These are phyloP conservation scores for Rhodotorula diobovata DNA, from an alignment of 768 basidiomycete genomes.

Conservation along the genomic window DNA sequence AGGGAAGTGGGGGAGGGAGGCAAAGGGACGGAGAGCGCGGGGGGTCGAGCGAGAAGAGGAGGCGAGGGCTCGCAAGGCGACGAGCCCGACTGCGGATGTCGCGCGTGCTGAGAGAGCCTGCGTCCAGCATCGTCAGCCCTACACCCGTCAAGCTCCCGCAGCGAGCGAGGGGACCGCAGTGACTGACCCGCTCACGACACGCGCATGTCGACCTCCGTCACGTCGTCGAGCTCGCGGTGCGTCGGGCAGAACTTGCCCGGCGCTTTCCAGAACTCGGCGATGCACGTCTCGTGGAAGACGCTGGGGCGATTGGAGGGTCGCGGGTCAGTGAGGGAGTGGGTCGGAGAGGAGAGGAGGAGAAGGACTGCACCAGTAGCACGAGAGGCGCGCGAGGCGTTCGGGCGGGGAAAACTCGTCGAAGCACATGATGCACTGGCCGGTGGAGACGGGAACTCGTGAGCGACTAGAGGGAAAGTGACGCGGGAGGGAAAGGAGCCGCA, in stretches of 20 bases:
- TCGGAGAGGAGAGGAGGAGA: no score
- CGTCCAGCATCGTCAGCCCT: no score
- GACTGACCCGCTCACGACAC: neutral
- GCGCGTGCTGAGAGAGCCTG: no score
- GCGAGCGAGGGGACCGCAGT: neutral
- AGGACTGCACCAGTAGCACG: constrained; percentile 34
- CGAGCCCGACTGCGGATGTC: no score
- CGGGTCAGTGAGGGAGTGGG: no score
- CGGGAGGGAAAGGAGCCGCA: neutral
- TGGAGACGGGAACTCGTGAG: no score
- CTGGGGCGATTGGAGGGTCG: no score
- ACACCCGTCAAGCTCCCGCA: no score
- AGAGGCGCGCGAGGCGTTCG: constrained; percentile 13
- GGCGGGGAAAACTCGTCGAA: constrained; percentile 9
- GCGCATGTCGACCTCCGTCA: constrained; percentile 14
- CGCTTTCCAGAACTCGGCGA: constrained; percentile 15
- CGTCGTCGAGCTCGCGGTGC: constrained; percentile 20
- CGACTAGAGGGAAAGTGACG: neutral
- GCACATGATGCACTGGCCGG: constrained; percentile 22
- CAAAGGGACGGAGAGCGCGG: neutral
- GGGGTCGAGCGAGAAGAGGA: no score
- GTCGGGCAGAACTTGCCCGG: constrained; percentile 26
- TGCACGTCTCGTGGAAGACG: constrained; percentile 20
- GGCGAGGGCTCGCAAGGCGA: no score
- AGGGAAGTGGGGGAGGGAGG: no score